Evolutionary conservation across 805 yeast genomes (phyloP), one percentile per base, ranked within the genome.

Genomic region (Lipomyces yamadae): DNA sequence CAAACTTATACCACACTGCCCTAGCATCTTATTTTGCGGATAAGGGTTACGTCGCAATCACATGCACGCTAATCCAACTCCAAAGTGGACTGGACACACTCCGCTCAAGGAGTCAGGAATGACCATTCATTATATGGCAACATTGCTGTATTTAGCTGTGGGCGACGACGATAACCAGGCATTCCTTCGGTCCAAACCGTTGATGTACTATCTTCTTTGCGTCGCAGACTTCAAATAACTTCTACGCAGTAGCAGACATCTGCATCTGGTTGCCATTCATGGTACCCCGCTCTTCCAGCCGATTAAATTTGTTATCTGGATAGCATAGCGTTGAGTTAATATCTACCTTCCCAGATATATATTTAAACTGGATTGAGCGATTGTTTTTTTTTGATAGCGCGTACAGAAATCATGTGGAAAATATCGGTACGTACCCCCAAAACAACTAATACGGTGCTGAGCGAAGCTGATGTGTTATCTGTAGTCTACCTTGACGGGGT

Each of bases 401-500:
- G 29, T 29, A n/a, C 30, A 52, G 55, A 32, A 29, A 52, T 7
- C 34, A 52, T 52, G 55, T 52, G 34, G 32, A 52, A 52, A 32
- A 52, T 52, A 52, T n/a, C 34, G 29, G 55, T 52, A 52, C 11
- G 55, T 52, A 29, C 4, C 18, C 24, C 7, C n/a, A 8, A 15
- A n/a, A 42, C 18, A 42, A n/a, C n/a, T 42, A 6, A 42, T n/a
- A 4, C 1, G 15, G 7, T 15, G 4, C 15, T 15, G 7, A 24
- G n/a, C 10, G 18, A 15, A n/a, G 48, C 48, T 42, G 48, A 42
- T 15, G 6, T 10, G 2, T 42, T 4, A 13, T 13, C 10, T 29
- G 34, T 34, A 52, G 55, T 52, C 55, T 29, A 32, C 55, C 6
- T 37, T 57, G 32, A 30, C 39, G 32, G 60, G 60, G 30, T 59